phyloP scores from a whole-genome alignment of 2,329 filamentous ascomycete species.

The Penicillium sp. region DNA sequence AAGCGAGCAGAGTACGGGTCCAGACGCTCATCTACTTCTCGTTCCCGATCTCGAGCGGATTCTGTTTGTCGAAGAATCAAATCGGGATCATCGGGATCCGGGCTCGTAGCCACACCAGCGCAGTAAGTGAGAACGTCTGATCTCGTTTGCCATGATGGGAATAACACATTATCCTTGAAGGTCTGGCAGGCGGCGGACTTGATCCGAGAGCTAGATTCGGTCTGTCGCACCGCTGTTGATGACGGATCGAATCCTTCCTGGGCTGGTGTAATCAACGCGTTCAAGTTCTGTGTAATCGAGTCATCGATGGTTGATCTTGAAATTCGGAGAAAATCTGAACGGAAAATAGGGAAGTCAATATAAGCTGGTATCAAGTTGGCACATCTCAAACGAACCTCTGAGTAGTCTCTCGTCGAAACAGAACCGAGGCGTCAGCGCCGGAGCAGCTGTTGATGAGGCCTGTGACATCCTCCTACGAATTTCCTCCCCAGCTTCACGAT shows the following conservation, averaged over 20 bases:
- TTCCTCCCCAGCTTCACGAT: constrained; percentile 18
- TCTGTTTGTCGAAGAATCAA: constrained; percentile 61
- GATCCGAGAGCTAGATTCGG: constrained; percentile 47
- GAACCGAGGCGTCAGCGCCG: constrained; percentile 61
- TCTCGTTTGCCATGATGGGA: constrained; percentile 77
- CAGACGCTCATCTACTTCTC: constrained; percentile 73
- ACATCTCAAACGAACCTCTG: constrained; percentile 47
- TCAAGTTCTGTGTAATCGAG: constrained; percentile 84
- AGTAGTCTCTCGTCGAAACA: constrained; percentile 65
- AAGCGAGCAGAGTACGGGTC: constrained; percentile 86
- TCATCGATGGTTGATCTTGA: constrained; percentile 83
- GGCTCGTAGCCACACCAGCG: constrained; percentile 72
- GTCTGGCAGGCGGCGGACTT: constrained; percentile 54
- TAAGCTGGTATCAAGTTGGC: background rate
- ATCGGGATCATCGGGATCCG: constrained; percentile 80
- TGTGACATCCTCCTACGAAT: constrained; percentile 32
- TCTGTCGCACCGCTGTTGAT: constrained; percentile 59
- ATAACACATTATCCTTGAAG: constrained; percentile 71
- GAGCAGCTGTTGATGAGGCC: constrained; percentile 35
- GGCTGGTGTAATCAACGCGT: constrained; percentile 72
- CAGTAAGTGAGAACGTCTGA: constrained; percentile 83
- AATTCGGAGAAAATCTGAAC: constrained; percentile 74
- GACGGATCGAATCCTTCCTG: constrained; percentile 64
- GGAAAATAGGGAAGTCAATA: constrained; percentile 51
- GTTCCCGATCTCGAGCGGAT: constrained; percentile 59